phyloP scores from a whole-genome alignment of 2,329 filamentous ascomycete species.

The Ophiocordyceps unilateralis region DNA sequence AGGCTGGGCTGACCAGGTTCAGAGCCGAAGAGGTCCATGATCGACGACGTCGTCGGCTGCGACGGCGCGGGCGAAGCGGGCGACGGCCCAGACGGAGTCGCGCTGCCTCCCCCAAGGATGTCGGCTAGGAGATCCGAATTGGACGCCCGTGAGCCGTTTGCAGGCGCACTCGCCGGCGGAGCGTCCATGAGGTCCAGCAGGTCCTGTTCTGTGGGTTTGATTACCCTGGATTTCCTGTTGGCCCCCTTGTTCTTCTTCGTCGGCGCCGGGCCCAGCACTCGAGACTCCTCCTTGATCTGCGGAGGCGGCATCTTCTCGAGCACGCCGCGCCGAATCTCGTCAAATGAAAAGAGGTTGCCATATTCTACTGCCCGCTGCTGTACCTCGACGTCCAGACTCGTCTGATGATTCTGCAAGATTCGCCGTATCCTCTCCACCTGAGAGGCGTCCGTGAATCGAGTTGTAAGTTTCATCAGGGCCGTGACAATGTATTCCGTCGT shows the following conservation, averaged over 20 bases:
- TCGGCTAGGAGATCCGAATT: constrained; percentile 82
- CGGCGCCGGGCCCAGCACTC: constrained; percentile 68
- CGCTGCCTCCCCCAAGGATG: constrained; percentile 60
- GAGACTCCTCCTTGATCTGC: constrained; percentile 88
- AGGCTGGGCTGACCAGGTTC: constrained; percentile 19
- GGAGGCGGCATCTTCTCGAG: constrained; percentile 96
- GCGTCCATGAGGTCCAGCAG: constrained; percentile 82
- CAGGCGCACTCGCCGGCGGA: constrained; percentile 33
- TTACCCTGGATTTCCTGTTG: constrained; percentile 58
- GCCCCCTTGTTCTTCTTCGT: constrained; percentile 47
- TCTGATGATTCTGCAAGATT: constrained; percentile 59
- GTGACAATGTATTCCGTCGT: constrained; percentile 94
- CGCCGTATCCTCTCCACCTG: constrained; percentile 75
- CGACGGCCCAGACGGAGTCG: constrained; percentile 17
- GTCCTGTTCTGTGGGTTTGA: constrained; percentile 80
- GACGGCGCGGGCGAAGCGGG: constrained; percentile 30
- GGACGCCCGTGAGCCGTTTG: constrained; percentile 37
- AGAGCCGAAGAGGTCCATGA: constrained; percentile 75
- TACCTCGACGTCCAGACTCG: constrained; percentile 84
- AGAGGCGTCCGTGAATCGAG: constrained; percentile 63
- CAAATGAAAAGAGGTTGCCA: constrained; percentile 79
- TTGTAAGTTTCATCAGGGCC: constrained; percentile 85
- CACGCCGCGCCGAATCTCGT: constrained; percentile 74
- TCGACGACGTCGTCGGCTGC: constrained; percentile 45
- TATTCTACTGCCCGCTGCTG: constrained; percentile 96